Evolutionary conservation across 2,329 filamentous ascomycete species (phyloP), one percentile per base, ranked within the genome.

Genomic region (Trichoderma atrobrunneum): DNA sequence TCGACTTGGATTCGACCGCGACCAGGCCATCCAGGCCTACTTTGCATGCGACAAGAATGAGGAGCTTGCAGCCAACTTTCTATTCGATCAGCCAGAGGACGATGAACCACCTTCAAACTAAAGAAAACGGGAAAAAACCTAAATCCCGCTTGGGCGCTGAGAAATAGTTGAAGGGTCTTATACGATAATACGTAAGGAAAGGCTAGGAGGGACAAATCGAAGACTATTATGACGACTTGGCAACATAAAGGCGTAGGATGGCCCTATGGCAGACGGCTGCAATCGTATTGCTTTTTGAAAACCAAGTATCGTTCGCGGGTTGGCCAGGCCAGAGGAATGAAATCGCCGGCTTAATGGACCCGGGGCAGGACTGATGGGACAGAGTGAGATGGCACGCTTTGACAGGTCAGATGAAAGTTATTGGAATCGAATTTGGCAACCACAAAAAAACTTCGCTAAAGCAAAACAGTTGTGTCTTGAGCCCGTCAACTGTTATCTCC

Each of bases 11-110:
- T 99, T 99, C 81, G 91, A 95, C 78, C 91, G 95, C 73, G 94
- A 98, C 77, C 90, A 94, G 77, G 96, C 96, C 66, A 97, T 98
- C 76, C 95, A 99, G 84, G 96, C 96, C 30, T 99, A 98, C 85
- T 99, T 99, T 81, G 96, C 96, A 39, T 99, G 96, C 82, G 96
- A 99, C 84, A 99, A 98, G 89, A 98, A 99, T 82, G 96, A 99
- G 84, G 96, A 99, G 83, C 87, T 99, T 66, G 96, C 96, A 0
- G 96, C 96, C 75, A 99, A 99, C 84, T 98, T 98, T 83, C 87
- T 99, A 73, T 99, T 99, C 80, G 96, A 99, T 78, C 94, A 98
- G 84, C 95, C 95, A 11, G 94, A 97, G 74, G 95, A 98, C 62
- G 91, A 93, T 43, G 90, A 92, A 72, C 83, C 85, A 36, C 79